A percentile compares a stretch with the other conserved stretches of the same genome.
These are phyloP conservation scores for Kodamaea suecica DNA, from an alignment of 1,139 yeast species.

Conservation along the genomic window DNA sequence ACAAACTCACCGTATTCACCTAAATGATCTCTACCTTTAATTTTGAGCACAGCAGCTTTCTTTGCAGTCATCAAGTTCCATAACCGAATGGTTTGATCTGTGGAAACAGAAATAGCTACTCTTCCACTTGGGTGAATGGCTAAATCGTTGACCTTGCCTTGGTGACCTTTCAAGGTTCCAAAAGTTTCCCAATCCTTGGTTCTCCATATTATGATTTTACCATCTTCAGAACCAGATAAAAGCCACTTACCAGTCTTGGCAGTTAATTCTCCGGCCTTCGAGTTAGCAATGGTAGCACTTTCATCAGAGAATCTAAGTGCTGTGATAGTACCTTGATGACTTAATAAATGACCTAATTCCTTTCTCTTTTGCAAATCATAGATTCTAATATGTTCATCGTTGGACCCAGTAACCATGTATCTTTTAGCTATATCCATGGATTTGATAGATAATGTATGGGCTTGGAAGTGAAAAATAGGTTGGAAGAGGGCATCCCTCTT, in stretches of 20 bases:
- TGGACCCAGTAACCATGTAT: conserved; percentile 89
- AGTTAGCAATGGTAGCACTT: conserved; percentile 18
- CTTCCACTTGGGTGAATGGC: conserved; percentile 92
- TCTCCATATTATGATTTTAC: conserved; percentile 88
- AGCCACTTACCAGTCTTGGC: conserved; percentile 76
- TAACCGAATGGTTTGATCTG: conserved; percentile 75
- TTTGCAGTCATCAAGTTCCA: conserved; percentile 99
- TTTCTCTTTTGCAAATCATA: conserved; percentile 92
- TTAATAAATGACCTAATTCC: conserved; percentile 85
- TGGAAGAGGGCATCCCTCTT: conserved; percentile 61
- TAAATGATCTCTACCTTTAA: conserved; percentile 61
- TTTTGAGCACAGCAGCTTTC: conserved; percentile 80
- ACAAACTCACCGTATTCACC: conserved; percentile 69
- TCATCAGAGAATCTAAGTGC: conserved; percentile 67
- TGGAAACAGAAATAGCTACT: conserved; percentile 85
- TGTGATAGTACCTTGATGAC: conserved; percentile 89
- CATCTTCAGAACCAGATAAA: conserved; percentile 87
- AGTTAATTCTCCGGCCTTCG: conserved; percentile 15
- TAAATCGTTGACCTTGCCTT: conserved; percentile 71
- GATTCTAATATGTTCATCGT: conserved; percentile 92
- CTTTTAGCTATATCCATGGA: conserved; percentile 80
- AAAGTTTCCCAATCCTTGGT: conserved; percentile 95
- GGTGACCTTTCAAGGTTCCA: conserved; percentile 85
- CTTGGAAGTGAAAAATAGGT: conserved; percentile 93
- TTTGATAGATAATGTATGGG: conserved; percentile 85